phyloP scores from a whole-genome alignment of 1,284 basidiomycete genomes.

The Rhodotorula sp. region DNA sequence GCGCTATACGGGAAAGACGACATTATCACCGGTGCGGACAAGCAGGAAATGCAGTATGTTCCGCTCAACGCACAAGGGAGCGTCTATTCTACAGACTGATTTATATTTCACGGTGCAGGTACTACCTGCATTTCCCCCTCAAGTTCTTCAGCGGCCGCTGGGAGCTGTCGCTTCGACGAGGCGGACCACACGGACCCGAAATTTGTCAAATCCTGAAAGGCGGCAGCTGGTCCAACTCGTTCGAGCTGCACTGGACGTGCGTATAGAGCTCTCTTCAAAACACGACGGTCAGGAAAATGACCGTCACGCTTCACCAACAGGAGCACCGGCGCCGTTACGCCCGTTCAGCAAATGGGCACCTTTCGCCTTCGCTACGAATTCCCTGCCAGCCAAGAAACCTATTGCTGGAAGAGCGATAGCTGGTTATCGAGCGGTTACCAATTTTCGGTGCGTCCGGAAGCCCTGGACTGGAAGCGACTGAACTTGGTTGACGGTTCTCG shows the following conservation, averaged over 20 bases:
- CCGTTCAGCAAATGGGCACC: background rate
- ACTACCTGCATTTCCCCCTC: constrained; percentile 18
- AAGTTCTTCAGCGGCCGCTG: constrained; percentile 2
- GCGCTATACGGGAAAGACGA: constrained; percentile 14
- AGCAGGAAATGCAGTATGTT: constrained; percentile 9
- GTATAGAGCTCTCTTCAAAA: background rate
- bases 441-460: constrained; percentile 6
- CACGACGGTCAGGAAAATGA: background rate
- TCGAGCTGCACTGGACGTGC: background rate
- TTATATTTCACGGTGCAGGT: background rate
- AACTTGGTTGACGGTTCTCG: too few species aligned
- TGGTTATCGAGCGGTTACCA: background rate
- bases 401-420: constrained; percentile 3
- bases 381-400: background rate
- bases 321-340: background rate
- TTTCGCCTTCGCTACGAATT: background rate
- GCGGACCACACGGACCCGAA: constrained; percentile 4
- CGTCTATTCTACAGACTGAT: background rate
- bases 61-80: too few species aligned
- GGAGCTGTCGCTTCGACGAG: constrained; percentile 13
- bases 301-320: background rate
- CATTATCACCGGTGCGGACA: constrained; percentile 21
- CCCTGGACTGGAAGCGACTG: background rate
- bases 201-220: constrained; percentile 8
- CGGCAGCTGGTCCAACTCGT: background rate